These are phyloP conservation scores for Micromonas pusilla DNA, from an alignment of 139 green algal species.

Conservation along the genomic window DNA sequence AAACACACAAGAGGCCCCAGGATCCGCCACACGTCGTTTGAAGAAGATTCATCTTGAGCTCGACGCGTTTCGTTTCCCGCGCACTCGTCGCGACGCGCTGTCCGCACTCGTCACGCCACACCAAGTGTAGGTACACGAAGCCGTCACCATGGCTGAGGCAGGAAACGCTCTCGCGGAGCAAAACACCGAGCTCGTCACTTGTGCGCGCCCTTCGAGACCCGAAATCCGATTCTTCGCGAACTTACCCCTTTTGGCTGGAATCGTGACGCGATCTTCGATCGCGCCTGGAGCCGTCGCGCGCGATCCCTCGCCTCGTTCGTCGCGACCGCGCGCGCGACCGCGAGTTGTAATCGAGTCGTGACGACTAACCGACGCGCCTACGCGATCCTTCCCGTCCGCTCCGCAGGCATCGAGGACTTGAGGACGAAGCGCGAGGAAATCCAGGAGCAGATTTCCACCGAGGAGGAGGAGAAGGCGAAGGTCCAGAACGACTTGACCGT, in stretches of 20 bases:
- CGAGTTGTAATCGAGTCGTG: too few species aligned
- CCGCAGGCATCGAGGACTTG: slow-evolving; percentile 73
- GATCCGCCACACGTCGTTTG: too few species aligned
- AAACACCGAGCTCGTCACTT: neutral
- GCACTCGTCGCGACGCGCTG: too few species aligned
- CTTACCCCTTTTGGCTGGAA: neutral
- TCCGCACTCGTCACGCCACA: neutral
- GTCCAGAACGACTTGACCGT: slow-evolving; percentile 52
- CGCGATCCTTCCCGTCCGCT: too few species aligned
- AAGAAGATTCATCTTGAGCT: too few species aligned
- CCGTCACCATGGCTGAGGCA: neutral
- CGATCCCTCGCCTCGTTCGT: too few species aligned
- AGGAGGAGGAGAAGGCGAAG: slow-evolving; percentile 37
- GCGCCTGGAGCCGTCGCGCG: too few species aligned
- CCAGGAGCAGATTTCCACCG: slow-evolving; percentile 32
- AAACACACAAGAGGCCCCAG: too few species aligned
- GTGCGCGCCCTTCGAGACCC: neutral
- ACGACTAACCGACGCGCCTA: too few species aligned
- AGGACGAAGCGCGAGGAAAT: slow-evolving; percentile 63
- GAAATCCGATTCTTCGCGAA: neutral
- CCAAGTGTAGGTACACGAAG: neutral
- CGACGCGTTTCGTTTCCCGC: too few species aligned
- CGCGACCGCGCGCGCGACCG: too few species aligned
- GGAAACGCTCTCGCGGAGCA: neutral
- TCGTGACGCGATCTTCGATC: too few species aligned